Conservation (phyloP, 2,329 filamentous ascomycete genomes). For the Aspergillus amoenus region DNA sequence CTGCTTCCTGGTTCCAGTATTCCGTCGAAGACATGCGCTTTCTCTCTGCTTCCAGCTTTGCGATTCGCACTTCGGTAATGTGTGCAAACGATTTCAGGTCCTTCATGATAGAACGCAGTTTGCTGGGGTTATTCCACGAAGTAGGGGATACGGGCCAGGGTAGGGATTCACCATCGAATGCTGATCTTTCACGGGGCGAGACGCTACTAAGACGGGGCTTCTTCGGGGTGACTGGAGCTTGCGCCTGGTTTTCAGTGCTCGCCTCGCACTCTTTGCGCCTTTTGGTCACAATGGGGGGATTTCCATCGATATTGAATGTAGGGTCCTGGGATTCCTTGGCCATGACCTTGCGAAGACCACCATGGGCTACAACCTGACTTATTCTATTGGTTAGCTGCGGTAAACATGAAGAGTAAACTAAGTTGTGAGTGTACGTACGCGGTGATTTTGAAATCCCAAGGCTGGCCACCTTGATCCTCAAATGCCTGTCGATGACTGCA, state of each 20-base stretch:
- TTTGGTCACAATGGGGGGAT: neutral
- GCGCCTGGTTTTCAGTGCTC: neutral
- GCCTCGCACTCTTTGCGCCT: neutral
- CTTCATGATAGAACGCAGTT: neutral
- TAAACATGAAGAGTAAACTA: neutral
- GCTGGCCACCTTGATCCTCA: neutral
- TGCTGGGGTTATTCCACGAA: neutral
- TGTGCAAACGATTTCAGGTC: neutral
- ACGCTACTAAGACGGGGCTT: neutral
- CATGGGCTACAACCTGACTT: neutral
- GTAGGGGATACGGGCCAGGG: neutral
- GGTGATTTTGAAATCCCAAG: neutral
- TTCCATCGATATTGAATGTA: too few relatives aligned
- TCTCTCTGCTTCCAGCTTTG: neutral
- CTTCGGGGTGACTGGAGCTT: neutral
- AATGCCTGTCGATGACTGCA: neutral
- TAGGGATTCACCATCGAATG: neutral
- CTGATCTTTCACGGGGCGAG: neutral
- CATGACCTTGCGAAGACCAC: neutral
- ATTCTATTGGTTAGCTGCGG: neutral
- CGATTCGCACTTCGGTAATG: neutral
- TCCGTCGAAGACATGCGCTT: neutral
- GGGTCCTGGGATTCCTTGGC: neutral
- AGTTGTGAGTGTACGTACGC: neutral
- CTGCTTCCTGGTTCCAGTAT: neutral